These are phyloP conservation scores for Fusarium beomiforme DNA, from an alignment of 2,329 filamentous ascomycete species.

Conservation along the genomic window DNA sequence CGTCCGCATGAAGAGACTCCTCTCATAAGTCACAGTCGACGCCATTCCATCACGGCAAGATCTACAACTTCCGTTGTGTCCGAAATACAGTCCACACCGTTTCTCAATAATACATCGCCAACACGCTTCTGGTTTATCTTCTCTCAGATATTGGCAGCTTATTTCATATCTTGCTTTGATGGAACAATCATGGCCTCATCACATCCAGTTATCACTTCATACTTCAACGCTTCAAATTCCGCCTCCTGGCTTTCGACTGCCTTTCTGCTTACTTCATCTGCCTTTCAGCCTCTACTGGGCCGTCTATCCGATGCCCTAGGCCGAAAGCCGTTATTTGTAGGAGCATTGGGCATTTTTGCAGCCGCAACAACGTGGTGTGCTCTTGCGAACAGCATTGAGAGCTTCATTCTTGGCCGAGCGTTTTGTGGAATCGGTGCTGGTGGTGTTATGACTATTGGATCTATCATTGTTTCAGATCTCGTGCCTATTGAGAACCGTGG, in stretches of 20 bases:
- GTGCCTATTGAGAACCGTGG: conserved; percentile 77
- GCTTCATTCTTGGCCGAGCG: conserved; percentile 76
- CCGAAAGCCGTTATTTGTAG: conserved; percentile 72
- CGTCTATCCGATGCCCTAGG: conserved; percentile 79
- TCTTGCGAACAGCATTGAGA: conserved; percentile 71
- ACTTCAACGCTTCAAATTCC: conserved; percentile 80
- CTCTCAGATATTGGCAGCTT: conserved; percentile 64
- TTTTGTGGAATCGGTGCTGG: conserved; percentile 79
- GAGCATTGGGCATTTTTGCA: conserved; percentile 70
- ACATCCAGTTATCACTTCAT: conserved; percentile 83
- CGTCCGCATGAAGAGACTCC: conserved; percentile 41
- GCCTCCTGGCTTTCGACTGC: conserved; percentile 86
- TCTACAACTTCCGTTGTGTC: conserved; percentile 20
- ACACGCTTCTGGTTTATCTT: conserved; percentile 72
- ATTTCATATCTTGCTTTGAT: conserved; percentile 74
- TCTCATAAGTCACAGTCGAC: conserved; percentile 35
- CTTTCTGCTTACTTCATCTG: conserved; percentile 80
- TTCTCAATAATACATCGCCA: conserved; percentile 58
- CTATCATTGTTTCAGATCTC: conserved; percentile 78
- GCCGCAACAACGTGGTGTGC: conserved; percentile 76
- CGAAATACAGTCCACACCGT: conserved; percentile 43
- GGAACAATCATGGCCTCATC: conserved; percentile 83
- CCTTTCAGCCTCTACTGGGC: conserved; percentile 79
- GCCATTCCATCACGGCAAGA: conserved; percentile 25
- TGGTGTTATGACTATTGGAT: conserved; percentile 72